Percentiles rank a stretch among this genome's conserved stretches.
These are phyloP conservation scores for Sinapis alba DNA, from an alignment of 441 rosid species.

Conservation along the genomic window DNA sequence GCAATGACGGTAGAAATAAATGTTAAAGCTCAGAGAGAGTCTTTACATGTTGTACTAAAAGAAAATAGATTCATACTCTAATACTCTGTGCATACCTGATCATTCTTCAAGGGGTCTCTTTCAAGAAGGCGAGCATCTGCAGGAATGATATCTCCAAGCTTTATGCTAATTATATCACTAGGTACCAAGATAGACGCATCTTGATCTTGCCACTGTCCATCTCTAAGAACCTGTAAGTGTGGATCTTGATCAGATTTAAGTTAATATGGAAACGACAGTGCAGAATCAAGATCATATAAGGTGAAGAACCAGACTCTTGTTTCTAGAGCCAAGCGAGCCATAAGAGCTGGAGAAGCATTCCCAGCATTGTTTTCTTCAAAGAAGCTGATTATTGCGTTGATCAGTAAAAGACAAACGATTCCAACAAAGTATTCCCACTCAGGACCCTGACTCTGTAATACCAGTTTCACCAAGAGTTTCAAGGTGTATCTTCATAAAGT, in stretches of 20 bases:
- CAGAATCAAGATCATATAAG: neutral
- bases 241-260: slow-evolving; percentile 16
- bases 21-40: slow-evolving; percentile 13
- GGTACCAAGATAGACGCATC: slow-evolving; percentile 85
- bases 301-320: slow-evolving; percentile 60
- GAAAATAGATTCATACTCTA: slow-evolving; percentile 23
- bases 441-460: slow-evolving; percentile 78
- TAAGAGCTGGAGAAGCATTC: slow-evolving; percentile 82
- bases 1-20: slow-evolving; percentile 63
- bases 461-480: slow-evolving; percentile 4
- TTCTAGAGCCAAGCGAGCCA: slow-evolving; percentile 86
- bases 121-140: slow-evolving; percentile 91
- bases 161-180: slow-evolving; percentile 88
- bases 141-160: slow-evolving; percentile 93
- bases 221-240: slow-evolving; percentile 72
- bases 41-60: neutral
- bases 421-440: slow-evolving; percentile 97
- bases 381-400: slow-evolving; percentile 91
- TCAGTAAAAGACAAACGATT: slow-evolving; percentile 69
- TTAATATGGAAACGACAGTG: neutral
- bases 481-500: neutral
- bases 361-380: slow-evolving; percentile 96
- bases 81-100: slow-evolving; percentile 64
- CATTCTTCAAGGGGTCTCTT: slow-evolving; percentile 89
- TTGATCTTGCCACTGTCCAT: slow-evolving; percentile 85